Percentiles rank a stretch among this genome's conserved stretches.
phyloP scores from a whole-genome alignment of 495 filamentous ascomycete species.

The Daldinia bambusicola region DNA sequence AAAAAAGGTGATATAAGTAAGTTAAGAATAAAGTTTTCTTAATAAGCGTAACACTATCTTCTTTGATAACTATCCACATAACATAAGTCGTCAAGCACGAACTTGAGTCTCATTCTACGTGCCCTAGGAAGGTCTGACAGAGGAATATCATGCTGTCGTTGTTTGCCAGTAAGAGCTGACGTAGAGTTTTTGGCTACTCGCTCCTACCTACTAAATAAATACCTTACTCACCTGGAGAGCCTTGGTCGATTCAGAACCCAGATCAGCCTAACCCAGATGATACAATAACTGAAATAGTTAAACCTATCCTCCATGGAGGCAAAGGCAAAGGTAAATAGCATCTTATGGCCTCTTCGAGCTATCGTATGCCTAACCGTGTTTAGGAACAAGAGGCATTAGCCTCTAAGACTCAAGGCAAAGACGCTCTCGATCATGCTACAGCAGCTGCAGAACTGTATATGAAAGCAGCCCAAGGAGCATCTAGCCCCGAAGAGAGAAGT shows the following conservation, averaged over 20 bases:
- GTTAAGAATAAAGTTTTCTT: no score
- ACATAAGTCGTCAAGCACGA: constrained; percentile 11
- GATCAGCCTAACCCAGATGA: constrained; percentile 1
- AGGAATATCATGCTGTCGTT: constrained; percentile 15
- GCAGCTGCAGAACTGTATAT: constrained; percentile 80
- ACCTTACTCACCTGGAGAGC: not conserved
- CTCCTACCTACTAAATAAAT: no score
- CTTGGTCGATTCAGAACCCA: not conserved
- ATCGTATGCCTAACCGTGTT: constrained; percentile 39
- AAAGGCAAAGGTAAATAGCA: constrained; percentile 53
- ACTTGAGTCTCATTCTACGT: not conserved
- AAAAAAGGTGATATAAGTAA: no score
- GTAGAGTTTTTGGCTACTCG: constrained; percentile 5
- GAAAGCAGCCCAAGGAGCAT: constrained; percentile 69
- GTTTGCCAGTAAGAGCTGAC: constrained; percentile 22
- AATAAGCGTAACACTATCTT: constrained; percentile 13
- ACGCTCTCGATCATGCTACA: constrained; percentile 78
- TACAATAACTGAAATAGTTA: constrained; percentile 11
- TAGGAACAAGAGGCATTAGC: constrained; percentile 72
- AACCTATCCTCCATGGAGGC: constrained; percentile 48
- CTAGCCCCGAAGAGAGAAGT: constrained; percentile 63
- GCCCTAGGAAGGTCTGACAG: constrained; percentile 3
- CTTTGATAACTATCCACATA: constrained; percentile 9
- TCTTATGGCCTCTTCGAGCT: no score
- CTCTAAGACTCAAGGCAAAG: constrained; percentile 63